These are phyloP conservation scores for Debaryomyces maramus DNA, from an alignment of 805 yeast species.

Conservation along the genomic window DNA sequence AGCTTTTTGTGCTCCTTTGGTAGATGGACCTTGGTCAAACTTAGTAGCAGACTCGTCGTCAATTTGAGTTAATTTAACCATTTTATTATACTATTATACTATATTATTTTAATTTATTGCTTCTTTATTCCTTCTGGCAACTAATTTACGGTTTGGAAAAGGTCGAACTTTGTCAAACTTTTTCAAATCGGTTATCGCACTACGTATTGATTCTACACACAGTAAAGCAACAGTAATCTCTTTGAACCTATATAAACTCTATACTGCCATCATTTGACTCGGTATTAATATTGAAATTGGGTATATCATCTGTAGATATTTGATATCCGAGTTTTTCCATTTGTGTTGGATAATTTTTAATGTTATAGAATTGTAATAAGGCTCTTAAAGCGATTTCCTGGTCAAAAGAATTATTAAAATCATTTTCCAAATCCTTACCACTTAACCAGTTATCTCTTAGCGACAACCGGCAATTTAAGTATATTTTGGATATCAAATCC, in stretches of 20 bases:
- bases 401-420: constrained; percentile 72
- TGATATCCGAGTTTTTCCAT: constrained; percentile 61
- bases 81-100: constrained; percentile 21
- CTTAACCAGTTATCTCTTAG: constrained; percentile 85
- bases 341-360: constrained; percentile 51
- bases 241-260: not conserved
- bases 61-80: constrained; percentile 78
- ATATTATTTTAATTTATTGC: not conserved
- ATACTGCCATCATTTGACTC: constrained; percentile 10
- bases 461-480: constrained; percentile 68
- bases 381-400: constrained; percentile 85
- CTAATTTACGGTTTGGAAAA: not conserved
- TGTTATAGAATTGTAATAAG: constrained; percentile 72
- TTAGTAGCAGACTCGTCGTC: constrained; percentile 52
- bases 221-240: not conserved
- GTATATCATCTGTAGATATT: constrained; percentile 23
- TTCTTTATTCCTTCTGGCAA: not conserved
- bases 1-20: constrained; percentile 20
- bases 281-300: constrained; percentile 16
- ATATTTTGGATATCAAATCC: constrained; percentile 89
- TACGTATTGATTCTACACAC: constrained; percentile 1
- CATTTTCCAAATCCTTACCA: constrained; percentile 76
- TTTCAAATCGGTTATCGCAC: not conserved
- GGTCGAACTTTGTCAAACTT: not conserved
- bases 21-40: constrained; percentile 19